Base-by-base conservation (phyloP, 2,329 filamentous ascomycete genomes). In the Fusarium fracticaudum region DNA sequence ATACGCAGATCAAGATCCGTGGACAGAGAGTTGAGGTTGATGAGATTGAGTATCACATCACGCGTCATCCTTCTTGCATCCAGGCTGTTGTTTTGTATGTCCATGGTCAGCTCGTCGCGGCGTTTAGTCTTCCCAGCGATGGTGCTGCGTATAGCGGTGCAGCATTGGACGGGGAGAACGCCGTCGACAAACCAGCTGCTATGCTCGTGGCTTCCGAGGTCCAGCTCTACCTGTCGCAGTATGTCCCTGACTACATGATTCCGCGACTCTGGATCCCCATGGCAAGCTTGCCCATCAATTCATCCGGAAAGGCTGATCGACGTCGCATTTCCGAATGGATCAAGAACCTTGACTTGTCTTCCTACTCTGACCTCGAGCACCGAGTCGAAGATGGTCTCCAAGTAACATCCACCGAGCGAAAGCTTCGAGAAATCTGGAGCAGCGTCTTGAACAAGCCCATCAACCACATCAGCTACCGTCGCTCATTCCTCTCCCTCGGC, bases 11-110 rank as follows among this genome's bases (percentile, higher is more conserved):
- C 26, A 63, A 63, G 40, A 59, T 59, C 41, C 60, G 60, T 12
- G 60, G 60, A 37, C 60, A 63, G 20, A 40, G 60, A 40, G 33
- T 63, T 12, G 60, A 63, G 24, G 40, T 63, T 20, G 60, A 58
- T 3, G 51, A 58, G 33, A 63, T 63, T 24, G 63, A 65, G 33
- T 65, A 65, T 37, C 55, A 58, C n/a, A 48, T 58, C 8, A 58
- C 55, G 0, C 55, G 55, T 4, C 55, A 58, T 48, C 55, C 55
- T 37, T 58, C 40, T n/a, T 26, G 8, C 1, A 58, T 58, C n/a
- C 55, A 58, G 2, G 63, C 45, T 26, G 60, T 63, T n/a, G 35
- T 63, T 35, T 6, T 58, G 3, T 58, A 58, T 0, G 60, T 47
- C 33, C 35, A 58, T 33, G 55, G 55, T 3, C 55, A 58, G 22